Conservation (phyloP, 345 rosid genomes). For the Ailanthus altissimus region DNA sequence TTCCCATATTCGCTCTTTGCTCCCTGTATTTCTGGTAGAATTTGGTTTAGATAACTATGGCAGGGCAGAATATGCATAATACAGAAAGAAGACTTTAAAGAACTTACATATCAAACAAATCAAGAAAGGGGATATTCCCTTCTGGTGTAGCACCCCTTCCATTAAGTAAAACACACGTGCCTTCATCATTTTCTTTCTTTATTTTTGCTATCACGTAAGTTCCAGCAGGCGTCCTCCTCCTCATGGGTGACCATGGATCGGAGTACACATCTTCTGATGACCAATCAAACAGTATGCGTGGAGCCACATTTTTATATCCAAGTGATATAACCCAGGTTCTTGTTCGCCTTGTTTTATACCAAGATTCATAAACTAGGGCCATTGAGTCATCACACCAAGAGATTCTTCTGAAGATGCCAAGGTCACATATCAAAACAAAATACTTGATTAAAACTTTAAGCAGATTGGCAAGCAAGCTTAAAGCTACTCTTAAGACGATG, state of each 20-base stretch:
- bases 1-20: conserved; percentile 97
- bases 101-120: conserved; percentile 95
- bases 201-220: conserved; percentile 85
- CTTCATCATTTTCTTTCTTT: conserved; percentile 72
- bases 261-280: conserved; percentile 98
- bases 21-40: conserved; percentile 77
- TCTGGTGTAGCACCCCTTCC: conserved; percentile 97
- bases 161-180: conserved; percentile 68
- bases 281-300: conserved; percentile 86
- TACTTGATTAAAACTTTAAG: conserved; percentile 4
- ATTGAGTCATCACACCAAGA: conserved; percentile 95
- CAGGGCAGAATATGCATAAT: conserved; percentile 16
- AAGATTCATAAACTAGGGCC: conserved; percentile 91
- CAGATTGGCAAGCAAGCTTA: conserved; percentile 10
- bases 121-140: conserved; percentile 97
- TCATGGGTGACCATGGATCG: conserved; percentile 98
- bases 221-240: conserved; percentile 76
- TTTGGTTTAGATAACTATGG: conserved; percentile 30
- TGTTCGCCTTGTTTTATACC: conserved; percentile 90
- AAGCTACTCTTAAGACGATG: not conserved
- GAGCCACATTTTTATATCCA: conserved; percentile 60
- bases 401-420: conserved; percentile 60
- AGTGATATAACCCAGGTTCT: conserved; percentile 94
- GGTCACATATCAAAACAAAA: conserved; percentile 12
- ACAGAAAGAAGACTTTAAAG: not conserved